Conservation (phyloP, 129 eudicot species). For the Artemisia annua region DNA sequence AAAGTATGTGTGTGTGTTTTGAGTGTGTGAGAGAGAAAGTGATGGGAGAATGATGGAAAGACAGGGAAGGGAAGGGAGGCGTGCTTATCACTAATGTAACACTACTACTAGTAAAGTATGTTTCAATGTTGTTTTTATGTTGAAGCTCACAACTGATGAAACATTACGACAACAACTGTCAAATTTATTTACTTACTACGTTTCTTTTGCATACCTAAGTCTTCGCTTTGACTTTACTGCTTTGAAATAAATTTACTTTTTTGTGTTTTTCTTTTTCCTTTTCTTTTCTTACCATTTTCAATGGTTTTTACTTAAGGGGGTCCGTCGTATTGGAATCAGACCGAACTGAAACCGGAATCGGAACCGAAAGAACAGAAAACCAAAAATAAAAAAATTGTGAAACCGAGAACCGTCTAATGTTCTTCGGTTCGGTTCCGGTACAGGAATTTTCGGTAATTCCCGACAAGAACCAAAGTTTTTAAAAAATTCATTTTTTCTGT, state of each 20-base stretch:
- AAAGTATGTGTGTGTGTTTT: neutral
- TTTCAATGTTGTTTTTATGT: constrained; percentile 17
- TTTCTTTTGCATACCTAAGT: neutral
- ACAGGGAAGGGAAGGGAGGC: constrained; percentile 43
- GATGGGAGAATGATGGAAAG: constrained; percentile 76
- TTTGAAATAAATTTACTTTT: neutral
- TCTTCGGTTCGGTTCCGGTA: no score
- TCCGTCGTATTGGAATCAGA: no score
- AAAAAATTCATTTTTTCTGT: no score
- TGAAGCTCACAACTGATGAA: constrained; percentile 32
- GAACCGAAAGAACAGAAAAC: no score
- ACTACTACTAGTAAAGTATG: neutral
- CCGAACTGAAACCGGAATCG: no score
- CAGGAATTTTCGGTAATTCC: no score
- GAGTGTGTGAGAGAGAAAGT: constrained; percentile 22
- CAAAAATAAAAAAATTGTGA: no score
- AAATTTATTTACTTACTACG: constrained; percentile 18
- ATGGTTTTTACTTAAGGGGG: no score
- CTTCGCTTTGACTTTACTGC: neutral
- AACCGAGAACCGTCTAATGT: no score
- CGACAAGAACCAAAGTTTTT: no score
- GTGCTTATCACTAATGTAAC: constrained; percentile 86
- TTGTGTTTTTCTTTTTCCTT: no score
- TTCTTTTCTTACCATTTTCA: no score
- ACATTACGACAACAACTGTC: constrained; percentile 21